Base-by-base conservation (phyloP, 2,329 filamentous ascomycete species). In the Penicillium sp. region DNA sequence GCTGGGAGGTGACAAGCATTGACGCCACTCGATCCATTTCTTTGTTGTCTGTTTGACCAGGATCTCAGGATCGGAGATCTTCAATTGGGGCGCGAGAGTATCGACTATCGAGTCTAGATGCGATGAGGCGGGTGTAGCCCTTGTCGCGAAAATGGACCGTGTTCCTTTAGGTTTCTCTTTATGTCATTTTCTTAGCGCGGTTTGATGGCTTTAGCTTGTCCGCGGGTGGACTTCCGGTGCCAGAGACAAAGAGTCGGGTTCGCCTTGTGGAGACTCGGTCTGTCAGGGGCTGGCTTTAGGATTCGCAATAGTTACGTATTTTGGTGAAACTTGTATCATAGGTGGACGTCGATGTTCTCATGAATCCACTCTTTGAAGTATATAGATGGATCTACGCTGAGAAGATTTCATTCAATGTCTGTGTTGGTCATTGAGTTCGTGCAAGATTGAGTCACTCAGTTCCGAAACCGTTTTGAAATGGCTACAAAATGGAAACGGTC, bases 221-320 rank as follows among this genome's bases (percentile, higher is more conserved):
- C 9, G 34, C 49, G 56, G 52, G 47, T 46, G 39, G 25, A 34
- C 18, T 53, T 48, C 46, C 49, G 34, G 41, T 41, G 34, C 58
- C 50, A 52, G 39, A 16, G 46, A 58, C 50, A 50, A 44, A 54
- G 51, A 46, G 41, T 49, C 41, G 47, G 54, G 49, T 50, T 52
- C 30, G 44, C 12, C 16, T 33, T 14, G 49, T 53, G 54, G 49
- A 30, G 51, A 41, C 30, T 36, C 10, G 7, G 33, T 33, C 43
- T 41, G 28, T 44, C 51, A 54, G 43, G 46, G 39, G 44, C 29
- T 42, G 40, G 25, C 25, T 46, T 31, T 18, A 22, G 29, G 25
- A 53, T 51, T 19, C 33, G 14, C 47, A 46, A 35, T 54, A n/a
- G n/a, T n/a, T n/a, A 35, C 48, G 49, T 46, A 41, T 46, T 46